phyloP scores from a whole-genome alignment of 257 asterid genomes.

The Lycium ferocissimum region DNA sequence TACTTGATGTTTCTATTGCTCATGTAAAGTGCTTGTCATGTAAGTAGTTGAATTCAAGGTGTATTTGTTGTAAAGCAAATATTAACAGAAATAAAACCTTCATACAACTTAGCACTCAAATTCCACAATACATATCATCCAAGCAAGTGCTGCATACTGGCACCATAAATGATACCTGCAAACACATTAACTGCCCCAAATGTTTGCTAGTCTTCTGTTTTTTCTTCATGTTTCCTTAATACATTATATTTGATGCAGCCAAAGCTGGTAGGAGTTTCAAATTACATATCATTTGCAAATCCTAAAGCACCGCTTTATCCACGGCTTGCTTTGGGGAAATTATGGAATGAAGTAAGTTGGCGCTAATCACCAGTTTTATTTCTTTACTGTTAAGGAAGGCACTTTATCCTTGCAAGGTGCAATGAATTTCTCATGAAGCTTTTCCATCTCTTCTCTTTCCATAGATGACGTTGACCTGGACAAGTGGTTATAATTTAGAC shows the following conservation, averaged over 20 bases:
- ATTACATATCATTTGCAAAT: constrained; percentile 73
- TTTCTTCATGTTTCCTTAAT: constrained; percentile 9
- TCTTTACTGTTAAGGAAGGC: background rate
- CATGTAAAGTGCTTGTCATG: background rate
- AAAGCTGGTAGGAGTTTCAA: constrained; percentile 74
- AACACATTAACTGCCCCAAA: background rate
- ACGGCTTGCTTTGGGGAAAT: constrained; percentile 93
- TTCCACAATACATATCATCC: background rate
- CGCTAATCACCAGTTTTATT: background rate
- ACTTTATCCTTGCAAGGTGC: background rate
- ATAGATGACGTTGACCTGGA: constrained; percentile 95
- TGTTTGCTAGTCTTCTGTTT: background rate
- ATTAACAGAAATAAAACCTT: background rate
- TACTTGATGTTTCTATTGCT: background rate
- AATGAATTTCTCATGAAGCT: background rate
- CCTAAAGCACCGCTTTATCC: constrained; percentile 95
- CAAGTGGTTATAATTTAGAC: constrained; percentile 77
- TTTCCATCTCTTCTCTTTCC: background rate
- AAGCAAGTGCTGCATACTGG: background rate
- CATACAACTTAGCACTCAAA: constrained; percentile 5
- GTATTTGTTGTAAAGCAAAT: background rate
- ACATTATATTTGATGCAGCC: constrained; percentile 65
- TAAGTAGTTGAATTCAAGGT: background rate
- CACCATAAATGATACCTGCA: constrained; percentile 2
- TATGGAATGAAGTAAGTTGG: constrained; percentile 87